Conservation (phyloP, 2,329 filamentous ascomycete genomes). For the Talaromyces verruculosus region DNA sequence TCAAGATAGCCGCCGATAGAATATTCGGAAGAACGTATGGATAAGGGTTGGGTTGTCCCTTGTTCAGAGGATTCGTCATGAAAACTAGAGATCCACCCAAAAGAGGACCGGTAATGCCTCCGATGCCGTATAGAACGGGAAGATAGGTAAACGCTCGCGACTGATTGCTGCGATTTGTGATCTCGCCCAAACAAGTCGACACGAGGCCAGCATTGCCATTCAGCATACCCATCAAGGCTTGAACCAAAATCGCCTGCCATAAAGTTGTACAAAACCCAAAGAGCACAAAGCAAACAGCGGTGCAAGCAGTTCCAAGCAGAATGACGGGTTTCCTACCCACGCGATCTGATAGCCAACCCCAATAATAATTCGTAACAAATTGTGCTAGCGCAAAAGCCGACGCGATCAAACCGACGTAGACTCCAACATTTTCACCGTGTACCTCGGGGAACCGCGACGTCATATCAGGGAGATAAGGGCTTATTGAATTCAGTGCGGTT, state of each 20-base stretch:
- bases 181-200: slow-evolving; percentile 88
- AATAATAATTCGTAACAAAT: slow-evolving; percentile 86
- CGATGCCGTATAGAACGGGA: slow-evolving; percentile 92
- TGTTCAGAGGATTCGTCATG: slow-evolving; percentile 57
- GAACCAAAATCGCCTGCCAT: slow-evolving; percentile 81
- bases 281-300: slow-evolving; percentile 74
- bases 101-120: slow-evolving; percentile 87
- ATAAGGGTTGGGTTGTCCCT: slow-evolving; percentile 57
- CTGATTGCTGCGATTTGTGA: slow-evolving; percentile 94
- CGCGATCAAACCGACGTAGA: slow-evolving; percentile 88
- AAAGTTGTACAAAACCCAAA: slow-evolving; percentile 85
- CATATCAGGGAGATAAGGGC: slow-evolving; percentile 93
- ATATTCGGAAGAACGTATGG: slow-evolving; percentile 87
- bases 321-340: slow-evolving; percentile 82
- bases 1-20: slow-evolving; percentile 69
- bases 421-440: slow-evolving; percentile 65
- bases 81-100: slow-evolving; percentile 83
- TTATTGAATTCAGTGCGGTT: slow-evolving; percentile 94
- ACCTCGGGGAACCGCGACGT: slow-evolving; percentile 81
- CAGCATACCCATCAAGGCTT: slow-evolving; percentile 84
- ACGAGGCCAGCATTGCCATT: slow-evolving; percentile 96
- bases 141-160: slow-evolving; percentile 90
- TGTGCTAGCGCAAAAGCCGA: slow-evolving; percentile 91
- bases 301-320: slow-evolving; percentile 75
- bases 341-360: slow-evolving; percentile 79